Percentiles rank a stretch among this genome's conserved stretches.
Conservation (phyloP, 2,329 filamentous ascomycete species). For the Nothophoma quercina region DNA sequence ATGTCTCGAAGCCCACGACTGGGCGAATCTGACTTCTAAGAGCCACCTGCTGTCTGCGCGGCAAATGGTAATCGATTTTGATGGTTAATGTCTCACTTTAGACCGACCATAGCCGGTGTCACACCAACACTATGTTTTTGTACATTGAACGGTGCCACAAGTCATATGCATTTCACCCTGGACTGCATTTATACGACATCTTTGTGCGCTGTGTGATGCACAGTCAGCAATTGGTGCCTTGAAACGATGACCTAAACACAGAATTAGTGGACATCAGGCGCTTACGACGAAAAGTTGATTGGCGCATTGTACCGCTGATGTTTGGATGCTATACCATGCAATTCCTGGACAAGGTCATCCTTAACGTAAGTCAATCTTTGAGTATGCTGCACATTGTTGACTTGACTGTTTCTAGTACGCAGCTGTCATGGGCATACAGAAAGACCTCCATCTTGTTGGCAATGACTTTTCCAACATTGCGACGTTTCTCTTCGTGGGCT, state of each 20-base stretch:
- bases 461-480: slow-evolving; percentile 48
- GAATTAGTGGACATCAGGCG: not conserved
- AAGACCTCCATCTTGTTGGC: slow-evolving; percentile 43
- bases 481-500: slow-evolving; percentile 46
- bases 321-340: slow-evolving; percentile 43
- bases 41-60: slow-evolving; percentile 6
- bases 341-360: slow-evolving; percentile 48
- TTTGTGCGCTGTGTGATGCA: slow-evolving; percentile 7
- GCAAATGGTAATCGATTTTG: slow-evolving; percentile 8
- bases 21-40: slow-evolving; percentile 4
- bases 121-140: not conserved
- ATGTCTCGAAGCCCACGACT: slow-evolving; percentile 19
- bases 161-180: not conserved
- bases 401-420: slow-evolving; percentile 37
- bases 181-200: not conserved
- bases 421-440: slow-evolving; percentile 52
- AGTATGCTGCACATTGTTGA: not conserved
- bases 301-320: slow-evolving; percentile 49
- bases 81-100: not conserved
- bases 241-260: not conserved
- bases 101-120: not conserved
- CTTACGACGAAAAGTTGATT: slow-evolving; percentile 46
- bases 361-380: slow-evolving; percentile 17
- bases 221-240: slow-evolving; percentile 14
- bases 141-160: not conserved